phyloP scores from a whole-genome alignment of 495 filamentous ascomycete species.

The Parachaetomium inaequale region DNA sequence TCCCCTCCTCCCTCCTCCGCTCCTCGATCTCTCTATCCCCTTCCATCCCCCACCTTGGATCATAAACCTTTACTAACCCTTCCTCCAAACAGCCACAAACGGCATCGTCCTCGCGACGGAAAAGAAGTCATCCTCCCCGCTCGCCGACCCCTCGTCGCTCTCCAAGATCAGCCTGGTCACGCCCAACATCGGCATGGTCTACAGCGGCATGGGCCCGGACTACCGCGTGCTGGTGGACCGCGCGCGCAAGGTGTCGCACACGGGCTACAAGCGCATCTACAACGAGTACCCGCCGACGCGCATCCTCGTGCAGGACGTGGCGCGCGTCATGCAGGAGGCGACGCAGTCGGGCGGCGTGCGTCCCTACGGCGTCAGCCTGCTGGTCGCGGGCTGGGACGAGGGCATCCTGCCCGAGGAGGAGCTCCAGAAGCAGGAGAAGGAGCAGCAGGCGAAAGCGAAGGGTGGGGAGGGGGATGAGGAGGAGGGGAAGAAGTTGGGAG shows the following conservation, averaged over 20 bases:
- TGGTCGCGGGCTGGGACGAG: conserved; percentile 98
- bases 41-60: background rate
- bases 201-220: conserved; percentile 97
- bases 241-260: conserved; percentile 98
- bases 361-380: conserved; percentile 92
- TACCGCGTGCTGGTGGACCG: conserved; percentile 97
- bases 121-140: conserved; percentile 96
- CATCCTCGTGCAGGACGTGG: conserved; percentile 98
- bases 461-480: conserved; percentile 43
- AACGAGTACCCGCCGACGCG: conserved; percentile 99
- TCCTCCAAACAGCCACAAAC: conserved; percentile 78
- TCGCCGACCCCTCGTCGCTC: conserved; percentile 88
- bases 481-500: conserved; percentile 59
- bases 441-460: conserved; percentile 43
- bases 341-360: conserved; percentile 96
- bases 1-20: conserved; percentile 12
- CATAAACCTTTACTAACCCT: too few species aligned
- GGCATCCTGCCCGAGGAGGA: conserved; percentile 77
- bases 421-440: conserved; percentile 60
- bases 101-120: conserved; percentile 98
- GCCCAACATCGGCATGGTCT: conserved; percentile 99
- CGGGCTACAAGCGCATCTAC: conserved; percentile 98
- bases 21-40: background rate
- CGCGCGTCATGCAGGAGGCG: conserved; percentile 96
- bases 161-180: conserved; percentile 98